These are phyloP conservation scores for Sporothrix schenckii DNA, from an alignment of 2,329 filamentous ascomycete genomes.

Conservation along the genomic window DNA sequence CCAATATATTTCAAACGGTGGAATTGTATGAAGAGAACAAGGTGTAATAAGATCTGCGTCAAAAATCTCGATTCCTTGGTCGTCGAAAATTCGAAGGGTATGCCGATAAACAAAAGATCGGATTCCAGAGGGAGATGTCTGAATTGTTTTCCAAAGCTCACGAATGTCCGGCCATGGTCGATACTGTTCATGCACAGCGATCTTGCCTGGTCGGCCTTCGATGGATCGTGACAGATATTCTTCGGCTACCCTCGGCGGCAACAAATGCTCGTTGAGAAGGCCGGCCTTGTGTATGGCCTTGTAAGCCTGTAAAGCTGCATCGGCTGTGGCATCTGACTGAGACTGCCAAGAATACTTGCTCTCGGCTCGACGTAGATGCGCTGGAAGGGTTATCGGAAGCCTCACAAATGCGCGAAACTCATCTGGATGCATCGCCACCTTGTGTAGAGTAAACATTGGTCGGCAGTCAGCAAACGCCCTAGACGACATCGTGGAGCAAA, in stretches of 20 bases:
- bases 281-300: constrained; percentile 67
- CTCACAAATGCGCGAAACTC: constrained; percentile 63
- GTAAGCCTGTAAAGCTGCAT: constrained; percentile 83
- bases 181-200: constrained; percentile 46
- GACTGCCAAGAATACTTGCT: constrained; percentile 66
- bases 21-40: constrained; percentile 45
- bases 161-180: constrained; percentile 55
- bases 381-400: constrained; percentile 71
- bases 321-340: constrained; percentile 73
- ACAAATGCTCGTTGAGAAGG: constrained; percentile 74
- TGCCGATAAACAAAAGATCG: constrained; percentile 40
- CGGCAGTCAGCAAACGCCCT: constrained; percentile 63
- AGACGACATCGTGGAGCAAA: constrained; percentile 66
- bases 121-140: background rate
- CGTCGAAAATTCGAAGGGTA: constrained; percentile 44
- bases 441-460: constrained; percentile 67
- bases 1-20: constrained; percentile 48
- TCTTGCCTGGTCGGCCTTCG: constrained; percentile 45
- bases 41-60: constrained; percentile 53
- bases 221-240: constrained; percentile 41
- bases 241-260: constrained; percentile 57
- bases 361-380: constrained; percentile 57
- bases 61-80: constrained; percentile 40
- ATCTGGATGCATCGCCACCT: constrained; percentile 34
- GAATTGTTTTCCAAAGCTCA: constrained; percentile 45